Conservation (phyloP, 2,329 filamentous ascomycete species). For the Epichloe uncinata region DNA sequence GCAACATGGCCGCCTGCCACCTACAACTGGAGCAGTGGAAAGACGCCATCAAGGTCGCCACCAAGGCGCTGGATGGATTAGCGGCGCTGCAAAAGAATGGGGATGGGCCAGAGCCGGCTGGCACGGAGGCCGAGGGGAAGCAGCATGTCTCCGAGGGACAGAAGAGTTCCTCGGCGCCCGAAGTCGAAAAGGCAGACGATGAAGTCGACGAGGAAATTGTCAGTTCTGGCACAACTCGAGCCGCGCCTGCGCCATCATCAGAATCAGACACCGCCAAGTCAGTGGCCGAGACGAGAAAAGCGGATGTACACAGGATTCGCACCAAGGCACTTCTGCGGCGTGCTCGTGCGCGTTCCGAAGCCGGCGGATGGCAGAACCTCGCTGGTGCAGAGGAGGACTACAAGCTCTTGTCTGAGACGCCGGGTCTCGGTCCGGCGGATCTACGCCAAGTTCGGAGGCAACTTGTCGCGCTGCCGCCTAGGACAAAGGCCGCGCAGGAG, state of each 20-base stretch:
- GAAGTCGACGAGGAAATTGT: conserved; percentile 44
- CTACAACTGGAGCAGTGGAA: conserved; percentile 80
- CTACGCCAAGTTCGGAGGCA: conserved; percentile 53
- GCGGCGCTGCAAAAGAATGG: conserved; percentile 37
- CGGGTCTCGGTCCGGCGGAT: conserved; percentile 48
- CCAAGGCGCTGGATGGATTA: conserved; percentile 58
- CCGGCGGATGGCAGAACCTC: conserved; percentile 67
- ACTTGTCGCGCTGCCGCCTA: conserved; percentile 50
- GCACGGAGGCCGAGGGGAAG: neutral
- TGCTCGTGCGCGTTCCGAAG: conserved; percentile 56
- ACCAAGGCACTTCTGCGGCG: conserved; percentile 73
- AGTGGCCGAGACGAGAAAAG: conserved; percentile 16
- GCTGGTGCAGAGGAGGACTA: conserved; percentile 74
- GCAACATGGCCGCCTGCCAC: conserved; percentile 82
- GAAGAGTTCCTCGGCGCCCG: neutral
- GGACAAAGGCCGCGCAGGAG: conserved; percentile 67
- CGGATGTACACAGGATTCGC: conserved; percentile 63
- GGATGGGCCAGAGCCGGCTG: conserved; percentile 26
- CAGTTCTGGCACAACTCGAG: conserved; percentile 41
- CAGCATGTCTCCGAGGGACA: neutral
- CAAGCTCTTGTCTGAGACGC: conserved; percentile 45
- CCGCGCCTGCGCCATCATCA: conserved; percentile 23
- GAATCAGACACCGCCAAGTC: conserved; percentile 4
- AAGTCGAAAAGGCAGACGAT: conserved; percentile 27
- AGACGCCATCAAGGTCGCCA: conserved; percentile 62